Evolutionary conservation across 768 basidiomycete species (phyloP).

Genomic region (Mycena polygramma): DNA sequence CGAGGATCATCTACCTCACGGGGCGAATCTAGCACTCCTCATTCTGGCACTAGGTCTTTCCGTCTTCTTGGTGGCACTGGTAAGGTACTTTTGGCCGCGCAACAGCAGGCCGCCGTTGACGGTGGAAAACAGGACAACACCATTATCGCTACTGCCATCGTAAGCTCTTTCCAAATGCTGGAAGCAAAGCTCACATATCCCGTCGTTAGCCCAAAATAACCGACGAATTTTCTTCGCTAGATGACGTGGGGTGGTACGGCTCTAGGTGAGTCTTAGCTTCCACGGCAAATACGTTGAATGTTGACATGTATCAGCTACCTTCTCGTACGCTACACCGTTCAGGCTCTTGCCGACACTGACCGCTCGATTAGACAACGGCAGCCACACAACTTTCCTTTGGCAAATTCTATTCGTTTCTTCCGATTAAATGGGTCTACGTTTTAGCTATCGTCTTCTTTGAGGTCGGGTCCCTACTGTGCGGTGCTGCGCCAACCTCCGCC

Average conservation of each 20-base stretch:
- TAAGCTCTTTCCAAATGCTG: not conserved
- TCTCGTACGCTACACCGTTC: not conserved
- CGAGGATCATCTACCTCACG: conserved; percentile 17
- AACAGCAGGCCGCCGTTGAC: not conserved
- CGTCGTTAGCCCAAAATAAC: not conserved
- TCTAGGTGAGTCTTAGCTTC: not conserved
- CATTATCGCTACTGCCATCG: not conserved
- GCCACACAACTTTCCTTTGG: conserved; percentile 17
- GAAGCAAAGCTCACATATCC: not conserved
- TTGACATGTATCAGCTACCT: not conserved
- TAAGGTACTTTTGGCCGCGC: not conserved
- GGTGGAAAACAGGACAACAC: not conserved
- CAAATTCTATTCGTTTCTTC: conserved; percentile 8
- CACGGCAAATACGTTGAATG: not conserved
- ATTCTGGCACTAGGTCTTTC: conserved; percentile 21
- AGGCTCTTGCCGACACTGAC: not conserved
- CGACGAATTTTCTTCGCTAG: conserved; percentile 1
- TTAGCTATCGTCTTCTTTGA: conserved; percentile 53
- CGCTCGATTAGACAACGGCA: not conserved
- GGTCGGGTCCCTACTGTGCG: conserved; percentile 59
- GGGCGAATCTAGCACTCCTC: conserved; percentile 3
- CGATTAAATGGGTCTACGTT: conserved; percentile 25
- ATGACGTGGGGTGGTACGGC: conserved; percentile 21
- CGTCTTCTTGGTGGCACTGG: conserved; percentile 24
- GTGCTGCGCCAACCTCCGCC: conserved; percentile 44